phyloP scores from a whole-genome alignment of 352 stramenopile species.

The Blastocystis sp. region DNA sequence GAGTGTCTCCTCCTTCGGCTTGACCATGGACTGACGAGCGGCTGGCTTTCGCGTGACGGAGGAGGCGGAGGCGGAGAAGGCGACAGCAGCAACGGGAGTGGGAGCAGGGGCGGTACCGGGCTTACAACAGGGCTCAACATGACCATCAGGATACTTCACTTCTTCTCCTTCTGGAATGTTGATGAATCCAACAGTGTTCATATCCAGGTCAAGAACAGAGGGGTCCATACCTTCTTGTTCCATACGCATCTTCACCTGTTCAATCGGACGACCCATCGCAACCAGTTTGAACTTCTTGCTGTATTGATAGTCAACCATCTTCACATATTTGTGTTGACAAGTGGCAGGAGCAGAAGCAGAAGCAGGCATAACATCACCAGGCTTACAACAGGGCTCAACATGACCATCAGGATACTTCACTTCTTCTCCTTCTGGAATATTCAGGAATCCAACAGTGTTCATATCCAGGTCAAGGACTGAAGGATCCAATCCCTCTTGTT shows the following conservation, averaged over 20 bases:
- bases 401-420: constrained; percentile 19
- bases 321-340: constrained; percentile 61
- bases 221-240: constrained; percentile 60
- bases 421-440: neutral
- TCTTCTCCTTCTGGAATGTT: constrained; percentile 20
- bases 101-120: neutral
- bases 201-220: constrained; percentile 29
- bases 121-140: constrained; percentile 1
- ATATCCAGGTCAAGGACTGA: constrained; percentile 65
- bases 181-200: constrained; percentile 39
- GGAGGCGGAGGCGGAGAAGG: neutral
- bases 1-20: neutral
- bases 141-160: constrained; percentile 14
- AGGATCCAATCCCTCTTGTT: constrained; percentile 68
- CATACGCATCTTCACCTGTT: constrained; percentile 77
- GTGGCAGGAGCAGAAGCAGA: neutral
- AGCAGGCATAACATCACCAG: neutral
- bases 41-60: neutral
- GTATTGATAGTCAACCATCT: constrained; percentile 70
- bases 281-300: constrained; percentile 76
- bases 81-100: neutral
- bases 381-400: neutral
- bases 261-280: constrained; percentile 72
- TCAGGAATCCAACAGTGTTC: constrained; percentile 6
- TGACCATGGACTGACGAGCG: neutral